Conservation (phyloP, 192 early-diverging fungal genomes). For the Chytriomyces confervae region DNA sequence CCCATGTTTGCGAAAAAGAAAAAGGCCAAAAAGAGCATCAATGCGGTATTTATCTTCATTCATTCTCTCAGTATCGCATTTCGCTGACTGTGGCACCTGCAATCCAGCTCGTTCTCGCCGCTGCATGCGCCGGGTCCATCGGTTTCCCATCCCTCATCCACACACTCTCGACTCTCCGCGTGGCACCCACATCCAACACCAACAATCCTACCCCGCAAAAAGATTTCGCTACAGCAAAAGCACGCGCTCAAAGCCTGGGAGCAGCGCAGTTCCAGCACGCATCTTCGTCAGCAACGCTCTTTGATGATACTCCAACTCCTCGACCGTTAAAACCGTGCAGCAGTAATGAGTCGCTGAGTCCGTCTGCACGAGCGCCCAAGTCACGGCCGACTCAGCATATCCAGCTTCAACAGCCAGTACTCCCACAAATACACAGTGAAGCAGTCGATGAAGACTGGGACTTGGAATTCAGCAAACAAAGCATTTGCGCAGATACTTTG, state of each 20-base stretch:
- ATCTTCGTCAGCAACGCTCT: background rate
- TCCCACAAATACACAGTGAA: background rate
- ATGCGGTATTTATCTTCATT: slow-evolving; percentile 29
- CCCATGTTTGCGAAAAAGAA: slow-evolving; percentile 32
- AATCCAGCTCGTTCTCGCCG: slow-evolving; percentile 40
- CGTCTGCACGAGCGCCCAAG: background rate
- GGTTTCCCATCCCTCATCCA: slow-evolving; percentile 35
- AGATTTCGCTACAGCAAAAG: slow-evolving; percentile 10
- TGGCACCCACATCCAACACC: background rate
- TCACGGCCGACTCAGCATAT: background rate
- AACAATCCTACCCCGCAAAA: background rate
- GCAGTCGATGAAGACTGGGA: slow-evolving; percentile 39
- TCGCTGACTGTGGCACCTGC: background rate
- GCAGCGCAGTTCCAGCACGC: slow-evolving; percentile 8
- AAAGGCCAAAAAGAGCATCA: slow-evolving; percentile 41
- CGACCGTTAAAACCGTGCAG: background rate
- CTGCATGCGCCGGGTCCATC: slow-evolving; percentile 36
- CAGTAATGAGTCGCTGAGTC: too few species aligned
- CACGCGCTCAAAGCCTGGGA: slow-evolving; percentile 26
- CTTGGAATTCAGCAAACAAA: slow-evolving; percentile 35
- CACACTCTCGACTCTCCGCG: slow-evolving; percentile 34
- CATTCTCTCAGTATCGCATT: background rate
- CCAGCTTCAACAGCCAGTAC: background rate
- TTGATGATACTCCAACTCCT: background rate
- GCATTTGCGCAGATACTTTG: background rate